phyloP scores from a whole-genome alignment of 176 grass and related monocot genomes.

The Zea luxurians region DNA sequence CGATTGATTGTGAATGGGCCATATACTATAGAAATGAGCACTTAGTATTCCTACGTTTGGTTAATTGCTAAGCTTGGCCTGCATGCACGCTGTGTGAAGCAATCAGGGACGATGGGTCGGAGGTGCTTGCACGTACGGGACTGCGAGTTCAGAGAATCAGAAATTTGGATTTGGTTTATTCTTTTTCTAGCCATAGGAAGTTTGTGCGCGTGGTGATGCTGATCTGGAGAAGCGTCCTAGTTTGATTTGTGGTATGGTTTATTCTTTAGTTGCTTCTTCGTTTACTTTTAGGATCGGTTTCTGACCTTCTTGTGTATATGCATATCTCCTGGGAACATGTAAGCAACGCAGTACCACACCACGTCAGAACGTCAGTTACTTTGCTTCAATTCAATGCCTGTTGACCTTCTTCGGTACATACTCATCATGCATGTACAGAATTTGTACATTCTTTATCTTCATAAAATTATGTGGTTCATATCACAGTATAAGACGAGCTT shows the following conservation, averaged over 20 bases:
- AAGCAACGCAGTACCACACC: conserved; percentile 8
- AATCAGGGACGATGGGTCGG: background rate
- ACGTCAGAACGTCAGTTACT: background rate
- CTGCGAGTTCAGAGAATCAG: background rate
- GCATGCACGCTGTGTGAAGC: background rate
- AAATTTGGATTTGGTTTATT: background rate
- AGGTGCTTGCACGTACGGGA: conserved; percentile 1
- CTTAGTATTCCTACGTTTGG: too few species aligned
- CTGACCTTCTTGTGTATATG: background rate
- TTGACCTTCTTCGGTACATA: background rate
- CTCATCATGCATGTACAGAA: background rate
- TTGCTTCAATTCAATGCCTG: conserved; percentile 16
- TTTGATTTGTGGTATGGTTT: background rate
- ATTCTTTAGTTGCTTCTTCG: background rate
- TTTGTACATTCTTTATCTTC: background rate
- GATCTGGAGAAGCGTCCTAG: background rate
- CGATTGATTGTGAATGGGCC: too few species aligned
- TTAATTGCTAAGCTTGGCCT: background rate
- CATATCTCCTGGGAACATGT: conserved; percentile 12
- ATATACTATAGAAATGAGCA: too few species aligned
- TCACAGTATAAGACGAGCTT: background rate
- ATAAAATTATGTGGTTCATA: background rate
- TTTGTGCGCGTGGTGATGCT: background rate
- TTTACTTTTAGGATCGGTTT: background rate
- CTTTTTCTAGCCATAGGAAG: background rate